Evolutionary conservation across 2,329 filamentous ascomycete species (phyloP).

Genomic region (Calonectria henricotiae): DNA sequence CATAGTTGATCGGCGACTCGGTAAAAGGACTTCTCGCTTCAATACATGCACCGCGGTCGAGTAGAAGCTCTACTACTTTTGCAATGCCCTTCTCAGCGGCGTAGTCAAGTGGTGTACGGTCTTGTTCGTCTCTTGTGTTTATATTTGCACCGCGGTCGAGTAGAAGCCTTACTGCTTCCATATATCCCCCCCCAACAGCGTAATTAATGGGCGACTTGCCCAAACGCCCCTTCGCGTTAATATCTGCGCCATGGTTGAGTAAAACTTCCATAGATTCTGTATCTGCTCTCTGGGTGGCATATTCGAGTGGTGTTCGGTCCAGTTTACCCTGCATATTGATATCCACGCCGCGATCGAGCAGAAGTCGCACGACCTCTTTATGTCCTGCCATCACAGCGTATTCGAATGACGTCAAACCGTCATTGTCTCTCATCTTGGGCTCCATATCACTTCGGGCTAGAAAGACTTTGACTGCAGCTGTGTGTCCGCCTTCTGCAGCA

Average conservation of each 20-base stretch:
- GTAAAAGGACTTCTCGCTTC: fast-evolving
- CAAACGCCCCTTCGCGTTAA: neutral
- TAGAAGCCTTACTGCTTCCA: neutral
- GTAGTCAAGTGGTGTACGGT: neutral
- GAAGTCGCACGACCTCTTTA: neutral
- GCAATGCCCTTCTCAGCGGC: neutral
- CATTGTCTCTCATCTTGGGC: neutral
- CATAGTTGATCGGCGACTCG: neutral
- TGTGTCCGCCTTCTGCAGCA: neutral
- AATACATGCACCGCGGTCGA: neutral
- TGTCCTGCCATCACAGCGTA: neutral
- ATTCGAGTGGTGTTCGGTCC: neutral
- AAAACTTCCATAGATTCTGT: neutral
- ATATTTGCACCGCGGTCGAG: neutral
- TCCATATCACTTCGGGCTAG: neutral
- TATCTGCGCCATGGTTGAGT: neutral
- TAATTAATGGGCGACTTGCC: neutral
- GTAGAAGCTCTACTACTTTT: neutral
- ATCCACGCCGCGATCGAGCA: neutral
- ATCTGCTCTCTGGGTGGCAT: neutral
- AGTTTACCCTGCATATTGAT: neutral
- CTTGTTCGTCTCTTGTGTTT: neutral
- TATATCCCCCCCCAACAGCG: neutral
- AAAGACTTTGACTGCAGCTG: neutral
- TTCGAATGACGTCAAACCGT: neutral